phyloP scores from a whole-genome alignment of 495 filamentous ascomycete species.

The Aspergillus egyptiacus region DNA sequence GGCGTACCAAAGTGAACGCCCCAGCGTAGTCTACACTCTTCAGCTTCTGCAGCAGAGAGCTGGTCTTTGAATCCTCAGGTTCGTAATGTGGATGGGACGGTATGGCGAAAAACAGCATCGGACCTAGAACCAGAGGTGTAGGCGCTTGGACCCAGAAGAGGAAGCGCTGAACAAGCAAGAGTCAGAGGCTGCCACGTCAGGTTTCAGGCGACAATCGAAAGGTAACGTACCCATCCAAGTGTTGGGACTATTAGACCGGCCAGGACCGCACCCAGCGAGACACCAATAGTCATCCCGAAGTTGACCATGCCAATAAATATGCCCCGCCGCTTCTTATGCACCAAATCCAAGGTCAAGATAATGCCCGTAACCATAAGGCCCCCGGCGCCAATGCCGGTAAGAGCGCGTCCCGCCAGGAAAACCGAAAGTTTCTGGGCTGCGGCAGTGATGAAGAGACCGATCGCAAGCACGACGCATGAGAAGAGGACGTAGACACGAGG shows the following conservation, averaged over 20 bases:
- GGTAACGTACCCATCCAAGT: constrained; percentile 59
- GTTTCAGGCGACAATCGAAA: no score
- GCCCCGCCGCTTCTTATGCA: constrained; percentile 56
- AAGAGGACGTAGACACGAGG: constrained; percentile 54
- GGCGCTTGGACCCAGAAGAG: constrained; percentile 66
- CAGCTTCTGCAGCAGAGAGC: constrained; percentile 42
- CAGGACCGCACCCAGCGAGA: constrained; percentile 64
- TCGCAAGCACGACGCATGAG: constrained; percentile 48
- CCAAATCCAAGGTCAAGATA: constrained; percentile 64
- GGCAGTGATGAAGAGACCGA: constrained; percentile 58
- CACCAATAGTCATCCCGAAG: constrained; percentile 60
- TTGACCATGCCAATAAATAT: constrained; percentile 64
- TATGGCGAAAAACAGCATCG: constrained; percentile 54
- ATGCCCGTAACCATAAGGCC: constrained; percentile 61
- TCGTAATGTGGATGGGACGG: constrained; percentile 36
- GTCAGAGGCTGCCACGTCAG: no score
- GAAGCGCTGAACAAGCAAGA: constrained; percentile 43
- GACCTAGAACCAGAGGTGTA: constrained; percentile 47
- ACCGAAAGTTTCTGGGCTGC: constrained; percentile 47
- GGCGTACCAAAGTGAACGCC: constrained; percentile 53
- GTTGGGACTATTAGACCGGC: constrained; percentile 56
- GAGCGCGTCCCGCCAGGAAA: constrained; percentile 60
- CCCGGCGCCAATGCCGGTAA: constrained; percentile 60
- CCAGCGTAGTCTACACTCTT: constrained; percentile 64
- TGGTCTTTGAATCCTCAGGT: constrained; percentile 13